Evolutionary conservation across 2,329 filamentous ascomycete genomes (phyloP), one percentile per base, ranked within the genome.

Genomic region (Pseudocercospora macadamiae): DNA sequence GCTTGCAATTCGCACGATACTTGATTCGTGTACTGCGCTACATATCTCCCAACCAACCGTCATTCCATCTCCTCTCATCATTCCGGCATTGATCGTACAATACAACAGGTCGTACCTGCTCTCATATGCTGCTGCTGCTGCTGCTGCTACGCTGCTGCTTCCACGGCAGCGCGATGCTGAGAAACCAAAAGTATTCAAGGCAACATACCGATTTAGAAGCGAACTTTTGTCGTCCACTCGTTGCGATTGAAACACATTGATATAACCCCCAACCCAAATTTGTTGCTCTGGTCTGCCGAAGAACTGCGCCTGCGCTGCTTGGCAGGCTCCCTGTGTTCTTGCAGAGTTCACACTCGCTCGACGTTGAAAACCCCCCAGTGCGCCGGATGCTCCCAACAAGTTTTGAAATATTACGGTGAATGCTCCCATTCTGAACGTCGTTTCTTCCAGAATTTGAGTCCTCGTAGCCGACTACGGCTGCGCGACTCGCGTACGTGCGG

Each of bases 381-480:
- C 47, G 47, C 47, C 47, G n/a, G 16, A 21, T 32, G 14, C 25
- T 16, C 14, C 26, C 19, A 28, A 37, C 8, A 25, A 51, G 45
- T 36, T 19, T 25, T 44, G 42, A 18, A 19, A 48, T n/a, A 39
- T n/a, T n/a, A n/a, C n/a, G n/a, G n/a, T n/a, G n/a, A n/a, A n/a
- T n/a, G n/a, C n/a, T n/a, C n/a, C n/a, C n/a, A n/a, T n/a, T n/a
- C n/a, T n/a, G n/a, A n/a, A 42, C 64, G 64, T 54, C 68, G 68
- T 62, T 70, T 71, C 63, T 70, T 71, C 73, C 73, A 75, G 54
- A 75, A 75, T 57, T 73, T 73, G 51, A 75, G 59, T 0, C 70
- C 68, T 36, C 72, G 66, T 54, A 75, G 60, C 21, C 71, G 68
- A 61, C 72, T 74, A 39, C 72, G 68, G 60, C 70, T 73, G 37